Evolutionary conservation across 345 rosid species (phyloP), one percentile per base, ranked within the genome.

Genomic region (Adansonia digitata): DNA sequence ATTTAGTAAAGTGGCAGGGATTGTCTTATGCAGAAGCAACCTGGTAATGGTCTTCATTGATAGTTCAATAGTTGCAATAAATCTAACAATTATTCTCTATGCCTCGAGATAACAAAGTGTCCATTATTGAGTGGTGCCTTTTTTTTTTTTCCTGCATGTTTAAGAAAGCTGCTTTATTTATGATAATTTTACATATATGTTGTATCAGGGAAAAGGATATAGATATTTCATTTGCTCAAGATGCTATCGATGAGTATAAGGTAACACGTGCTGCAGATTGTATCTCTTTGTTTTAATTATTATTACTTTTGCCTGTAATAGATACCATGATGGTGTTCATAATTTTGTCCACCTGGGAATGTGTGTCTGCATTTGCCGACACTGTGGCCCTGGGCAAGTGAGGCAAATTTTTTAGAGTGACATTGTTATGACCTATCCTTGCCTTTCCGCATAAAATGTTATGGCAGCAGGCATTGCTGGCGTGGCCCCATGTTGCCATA

Each of bases 21-120:
- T 88, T 95, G 61, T 95, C 99, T 75, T 95, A 95, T 84, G 99
- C 98, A 76, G 99, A 95, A 86, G 98, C 97, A 74, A 95, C 98
- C 67, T 95, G 99, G 99, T 95, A 88, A 74, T 75, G 46, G 3
- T 35, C 26, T 59, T 22, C 68, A 52, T 65, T 77, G 35, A n/a
- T 29, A 48, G 22, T 69, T 34, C 0, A 7, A 42, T 57, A 31
- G n/a, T n/a, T n/a, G n/a, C 55, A 17, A 49, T 49, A 57, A 53
- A 60, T 62, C 69, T 35, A 43, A 57, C n/a, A 74, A 52, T 29
- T 34, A 20, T 22, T 76, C 40, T 42, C 31, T 49, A 55, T 48
- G 3, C 31, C 43, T 52, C n/a, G 9, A 34, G 48, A 5, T 8
- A 5, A 4, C 48, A 14, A 49, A 60, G 20, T 27, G 43, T 35